Base-by-base conservation (phyloP, 2,329 filamentous ascomycete genomes). In the Colletotrichum tanaceti region DNA sequence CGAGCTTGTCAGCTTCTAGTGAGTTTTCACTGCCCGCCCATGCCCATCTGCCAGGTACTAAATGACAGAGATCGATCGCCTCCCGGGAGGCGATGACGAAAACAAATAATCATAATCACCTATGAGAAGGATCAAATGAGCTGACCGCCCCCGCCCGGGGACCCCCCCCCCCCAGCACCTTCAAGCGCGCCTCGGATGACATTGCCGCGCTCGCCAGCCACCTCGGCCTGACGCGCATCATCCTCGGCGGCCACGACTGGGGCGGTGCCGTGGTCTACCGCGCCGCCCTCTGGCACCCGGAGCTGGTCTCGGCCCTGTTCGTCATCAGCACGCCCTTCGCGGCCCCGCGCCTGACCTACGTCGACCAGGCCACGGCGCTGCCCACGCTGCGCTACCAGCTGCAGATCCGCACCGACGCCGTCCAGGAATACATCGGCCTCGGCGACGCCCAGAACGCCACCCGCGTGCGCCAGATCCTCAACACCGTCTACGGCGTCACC, bases 211-310 rank as follows among this genome's bases (percentile, higher is more conserved):
- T 97, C 24, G 88, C 90, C 4, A 81, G 81, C 61, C 84, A 89
- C 65, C 77, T 77, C 28, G 54, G 81, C 78, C 24, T 80, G 79
- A 50, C 71, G 58, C 76, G 74, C 39, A 89, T 95, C 74, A 89
- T 96, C 57, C 83, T 97, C 6, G 92, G 92, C 49, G 93, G 92
- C 9, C 93, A 97, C 79, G 93, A 96, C 79, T 95, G 93, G 91
- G 93, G 93, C 76, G 92, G 90, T 72, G 83, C 84, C 3, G 82
- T 93, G 10, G 89, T 90, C 58, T 94, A 91, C 82, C 87, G 92
- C 58, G 81, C 91, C 58, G 88, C 90, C 5, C 85, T 90, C 63
- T 91, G 87, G 83, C 84, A 93, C 74, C 91, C 91, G 0, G 80
- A 88, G 18, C 81, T 94, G 14, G 82, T 95, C 58, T 83, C 84